Conservation (phyloP, 345 rosid species). For the Lepidium africanum region DNA sequence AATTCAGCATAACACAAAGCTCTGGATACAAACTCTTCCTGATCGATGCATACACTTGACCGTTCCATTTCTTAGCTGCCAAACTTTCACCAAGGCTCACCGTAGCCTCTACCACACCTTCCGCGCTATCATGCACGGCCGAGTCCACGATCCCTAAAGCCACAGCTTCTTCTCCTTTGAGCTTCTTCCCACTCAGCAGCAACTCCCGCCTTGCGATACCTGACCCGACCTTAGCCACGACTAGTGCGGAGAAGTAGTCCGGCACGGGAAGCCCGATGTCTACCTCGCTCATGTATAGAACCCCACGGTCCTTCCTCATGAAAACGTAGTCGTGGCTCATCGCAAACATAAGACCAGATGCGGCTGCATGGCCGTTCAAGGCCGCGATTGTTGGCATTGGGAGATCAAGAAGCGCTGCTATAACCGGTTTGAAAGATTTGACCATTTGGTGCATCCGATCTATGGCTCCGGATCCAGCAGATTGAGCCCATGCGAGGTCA, state of each 20-base stretch:
- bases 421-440: conserved; percentile 37
- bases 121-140: conserved; percentile 46
- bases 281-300: conserved; percentile 77
- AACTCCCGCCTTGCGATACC: conserved; percentile 45
- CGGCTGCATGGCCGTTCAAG: conserved; percentile 76
- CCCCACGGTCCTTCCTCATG: conserved; percentile 68
- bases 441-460: conserved; percentile 54
- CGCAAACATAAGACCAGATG: conserved; percentile 61
- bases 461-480: conserved; percentile 39
- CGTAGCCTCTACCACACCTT: conserved; percentile 37
- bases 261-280: conserved; percentile 58
- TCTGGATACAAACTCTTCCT: conserved; percentile 71
- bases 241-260: conserved; percentile 40
- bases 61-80: conserved; percentile 51
- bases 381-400: conserved; percentile 86
- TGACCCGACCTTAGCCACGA: conserved; percentile 43
- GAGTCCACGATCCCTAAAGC: conserved; percentile 51
- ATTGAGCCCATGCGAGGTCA: conserved; percentile 64
- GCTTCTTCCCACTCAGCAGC: conserved; percentile 45
- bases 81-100: conserved; percentile 45
- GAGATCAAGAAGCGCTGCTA: conserved; percentile 47
- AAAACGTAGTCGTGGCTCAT: conserved; percentile 64
- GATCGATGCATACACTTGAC: conserved; percentile 54
- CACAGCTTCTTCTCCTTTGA: conserved; percentile 54
- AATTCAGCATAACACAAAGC: conserved; percentile 38